Base-by-base conservation (phyloP, 2,329 filamentous ascomycete species). In the Aspergillus carbonarius region DNA sequence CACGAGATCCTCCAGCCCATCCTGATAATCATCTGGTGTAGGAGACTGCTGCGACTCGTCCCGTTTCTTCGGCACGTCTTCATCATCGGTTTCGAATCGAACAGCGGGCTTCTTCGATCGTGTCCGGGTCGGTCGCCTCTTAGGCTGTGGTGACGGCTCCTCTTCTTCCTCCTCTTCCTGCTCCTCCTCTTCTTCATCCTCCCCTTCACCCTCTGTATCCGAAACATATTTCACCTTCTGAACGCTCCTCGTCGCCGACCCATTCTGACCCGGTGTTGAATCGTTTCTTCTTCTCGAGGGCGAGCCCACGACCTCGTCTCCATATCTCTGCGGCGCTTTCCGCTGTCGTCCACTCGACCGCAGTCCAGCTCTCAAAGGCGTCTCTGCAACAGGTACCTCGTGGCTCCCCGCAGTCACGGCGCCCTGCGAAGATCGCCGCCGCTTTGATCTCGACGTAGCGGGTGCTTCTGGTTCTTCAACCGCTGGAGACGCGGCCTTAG, bases 1-100 rank as follows among this genome's bases (percentile, higher is more conserved):
- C 55, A 75, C 68, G 9, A 74, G 65, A 40, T 75, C 72, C 54
- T 76, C 72, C 49, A 75, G 63, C 6, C 69, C 73, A 53, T 73
- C 71, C 46, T 68, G 69, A 18, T 71, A 70, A 23, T 66, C 69
- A 23, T 74, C 72, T 17, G 65, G 63, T 7, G 68, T 61, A 12
- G 65, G 60, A 6, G 70, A 65, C 35, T 61, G 57, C 37, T 44
- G 50, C 27, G 42, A 54, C 17, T 54, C 48, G 8, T 59, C 35
- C 10, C 30, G 35, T 35, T 60, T 63, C 18, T 52, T 60, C 23
- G 57, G 54, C 9, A 40, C 59, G 23, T 62, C 35, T 15, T 48
- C 50, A 44, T 62, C 58, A 51, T 49, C 55, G 47, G 48, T 58
- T 30, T 57, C 66, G 15, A 67, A 61, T 42, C 60, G 69, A 34